phyloP scores from a whole-genome alignment of 148 eudicot species.

The Oxyria digyna region DNA sequence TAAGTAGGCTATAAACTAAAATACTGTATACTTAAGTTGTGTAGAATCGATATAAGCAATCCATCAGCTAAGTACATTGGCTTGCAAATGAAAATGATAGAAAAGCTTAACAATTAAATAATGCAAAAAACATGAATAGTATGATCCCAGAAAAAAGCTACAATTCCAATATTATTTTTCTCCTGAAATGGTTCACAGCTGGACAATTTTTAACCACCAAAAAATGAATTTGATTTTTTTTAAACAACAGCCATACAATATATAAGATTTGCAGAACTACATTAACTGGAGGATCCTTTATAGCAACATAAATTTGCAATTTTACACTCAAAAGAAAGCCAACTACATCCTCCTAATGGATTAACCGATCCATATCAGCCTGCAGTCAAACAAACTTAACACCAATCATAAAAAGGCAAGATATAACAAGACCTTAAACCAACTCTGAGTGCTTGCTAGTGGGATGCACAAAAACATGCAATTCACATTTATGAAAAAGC shows the following conservation, averaged over 20 bases:
- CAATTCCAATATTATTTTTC: too few species aligned
- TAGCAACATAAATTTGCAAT: background rate
- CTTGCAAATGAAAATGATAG: too few species aligned
- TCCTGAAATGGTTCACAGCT: too few species aligned
- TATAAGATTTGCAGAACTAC: too few species aligned
- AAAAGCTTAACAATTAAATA: background rate
- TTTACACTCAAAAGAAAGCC: background rate
- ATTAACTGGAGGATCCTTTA: conserved; percentile 7
- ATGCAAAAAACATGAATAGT: background rate
- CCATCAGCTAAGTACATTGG: background rate
- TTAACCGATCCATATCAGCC: conserved; percentile 34
- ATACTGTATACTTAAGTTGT: background rate
- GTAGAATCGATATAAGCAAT: background rate
- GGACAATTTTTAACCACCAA: background rate
- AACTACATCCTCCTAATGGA: conserved; percentile 11
- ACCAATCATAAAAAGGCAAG: background rate
- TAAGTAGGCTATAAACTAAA: background rate
- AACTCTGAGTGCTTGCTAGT: too few species aligned
- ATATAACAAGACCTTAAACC: background rate
- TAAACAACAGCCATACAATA: background rate
- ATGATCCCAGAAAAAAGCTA: background rate
- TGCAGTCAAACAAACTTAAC: conserved; percentile 16
- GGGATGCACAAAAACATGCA: too few species aligned
- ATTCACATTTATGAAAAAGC: too few species aligned
- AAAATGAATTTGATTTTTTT: background rate